A percentile compares a stretch with the other conserved stretches of the same genome.
Evolutionary conservation across 441 rosid species (phyloP).

Genomic region (Kokia cookei): DNA sequence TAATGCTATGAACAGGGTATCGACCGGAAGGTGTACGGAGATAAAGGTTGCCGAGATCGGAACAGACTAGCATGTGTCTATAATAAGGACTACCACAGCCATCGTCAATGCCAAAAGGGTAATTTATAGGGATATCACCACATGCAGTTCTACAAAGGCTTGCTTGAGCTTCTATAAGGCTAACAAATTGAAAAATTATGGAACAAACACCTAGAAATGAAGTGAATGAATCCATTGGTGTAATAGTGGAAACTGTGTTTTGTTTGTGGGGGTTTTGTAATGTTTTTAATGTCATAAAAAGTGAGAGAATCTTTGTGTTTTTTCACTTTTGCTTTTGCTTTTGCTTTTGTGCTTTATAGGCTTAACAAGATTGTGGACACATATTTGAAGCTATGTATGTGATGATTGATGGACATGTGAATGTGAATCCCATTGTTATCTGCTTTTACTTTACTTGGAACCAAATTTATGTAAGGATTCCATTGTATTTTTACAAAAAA

Average conservation of each 20-base stretch:
- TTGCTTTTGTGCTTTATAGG: slow-evolving; percentile 1
- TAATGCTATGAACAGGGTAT: slow-evolving; percentile 63
- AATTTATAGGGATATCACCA: slow-evolving; percentile 62
- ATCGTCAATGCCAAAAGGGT: slow-evolving; percentile 80
- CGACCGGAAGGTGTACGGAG: slow-evolving; percentile 84
- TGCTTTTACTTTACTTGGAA: too few relatives aligned
- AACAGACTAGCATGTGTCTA: slow-evolving; percentile 76
- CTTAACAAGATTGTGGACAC: neutral
- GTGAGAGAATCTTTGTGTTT: neutral
- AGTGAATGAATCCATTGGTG: neutral
- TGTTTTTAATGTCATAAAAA: neutral
- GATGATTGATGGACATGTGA: neutral
- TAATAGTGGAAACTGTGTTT: neutral
- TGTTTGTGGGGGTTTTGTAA: neutral
- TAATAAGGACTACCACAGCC: slow-evolving; percentile 94
- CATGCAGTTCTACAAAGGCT: slow-evolving; percentile 60
- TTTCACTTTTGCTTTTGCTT: neutral
- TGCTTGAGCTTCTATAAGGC: slow-evolving; percentile 27
- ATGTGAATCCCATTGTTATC: too few relatives aligned
- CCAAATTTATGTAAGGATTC: too few relatives aligned
- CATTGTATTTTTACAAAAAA: too few relatives aligned
- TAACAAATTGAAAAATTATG: neutral
- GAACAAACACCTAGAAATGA: neutral
- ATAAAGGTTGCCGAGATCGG: slow-evolving; percentile 51
- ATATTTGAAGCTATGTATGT: neutral